Conservation (phyloP, 306 rosid genomes). For the Albizia julibrissin region DNA sequence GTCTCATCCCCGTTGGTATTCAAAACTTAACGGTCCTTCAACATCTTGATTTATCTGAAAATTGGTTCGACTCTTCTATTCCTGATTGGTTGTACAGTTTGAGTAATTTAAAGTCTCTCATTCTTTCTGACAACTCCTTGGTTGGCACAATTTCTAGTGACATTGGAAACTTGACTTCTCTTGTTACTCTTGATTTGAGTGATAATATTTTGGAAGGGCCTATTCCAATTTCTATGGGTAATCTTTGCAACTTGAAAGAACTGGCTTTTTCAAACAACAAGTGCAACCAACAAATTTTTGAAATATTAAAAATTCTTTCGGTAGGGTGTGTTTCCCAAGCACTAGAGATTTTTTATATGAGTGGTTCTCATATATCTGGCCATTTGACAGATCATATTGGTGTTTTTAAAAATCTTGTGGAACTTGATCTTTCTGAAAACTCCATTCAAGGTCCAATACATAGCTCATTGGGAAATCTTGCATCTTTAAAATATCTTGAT, state of each 20-base stretch:
- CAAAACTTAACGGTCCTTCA: conserved; percentile 31
- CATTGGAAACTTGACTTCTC: conserved; percentile 27
- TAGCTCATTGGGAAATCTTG: background rate
- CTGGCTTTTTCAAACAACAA: background rate
- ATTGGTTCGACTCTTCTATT: conserved; percentile 20
- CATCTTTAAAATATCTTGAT: background rate
- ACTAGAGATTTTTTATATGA: background rate
- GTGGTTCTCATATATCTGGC: background rate
- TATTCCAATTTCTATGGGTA: conserved; percentile 9
- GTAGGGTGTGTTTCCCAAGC: background rate
- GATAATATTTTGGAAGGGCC: background rate
- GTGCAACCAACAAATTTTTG: background rate
- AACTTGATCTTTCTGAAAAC: background rate
- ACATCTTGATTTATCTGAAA: background rate
- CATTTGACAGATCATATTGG: conserved; percentile 19
- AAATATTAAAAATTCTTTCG: conserved; percentile 7
- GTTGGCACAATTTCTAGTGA: background rate
- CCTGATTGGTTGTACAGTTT: conserved; percentile 12
- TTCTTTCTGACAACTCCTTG: fast-evolving
- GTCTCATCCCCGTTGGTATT: background rate
- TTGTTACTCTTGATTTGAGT: background rate
- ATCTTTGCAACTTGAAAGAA: conserved; percentile 16
- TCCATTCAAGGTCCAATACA: background rate
- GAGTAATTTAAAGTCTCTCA: conserved; percentile 12
- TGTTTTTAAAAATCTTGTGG: background rate